Conservation (phyloP, 148 eudicot genomes). For the Diospyros lotus region DNA sequence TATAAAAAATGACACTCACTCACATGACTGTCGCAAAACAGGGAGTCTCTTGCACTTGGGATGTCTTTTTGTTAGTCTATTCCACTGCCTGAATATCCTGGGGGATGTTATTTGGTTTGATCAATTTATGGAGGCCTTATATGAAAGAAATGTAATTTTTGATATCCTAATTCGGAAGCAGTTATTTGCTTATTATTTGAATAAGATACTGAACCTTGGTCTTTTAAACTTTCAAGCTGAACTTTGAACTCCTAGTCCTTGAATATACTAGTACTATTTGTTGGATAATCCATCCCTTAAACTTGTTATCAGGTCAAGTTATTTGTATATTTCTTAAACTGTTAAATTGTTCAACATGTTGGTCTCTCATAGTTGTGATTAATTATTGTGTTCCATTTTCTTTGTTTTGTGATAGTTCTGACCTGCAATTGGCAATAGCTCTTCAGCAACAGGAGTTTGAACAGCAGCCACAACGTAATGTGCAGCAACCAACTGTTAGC, state of each 20-base stretch:
- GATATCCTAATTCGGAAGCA: too few species aligned
- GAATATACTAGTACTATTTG: background rate
- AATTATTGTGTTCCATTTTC: background rate
- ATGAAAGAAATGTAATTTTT: background rate
- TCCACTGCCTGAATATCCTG: background rate
- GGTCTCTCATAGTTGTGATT: background rate
- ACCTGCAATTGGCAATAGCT: slow-evolving; percentile 84
- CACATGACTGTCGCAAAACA: too few species aligned
- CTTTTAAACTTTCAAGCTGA: background rate
- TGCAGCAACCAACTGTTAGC: slow-evolving; percentile 33
- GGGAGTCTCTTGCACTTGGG: too few species aligned
- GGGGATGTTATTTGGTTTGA: background rate
- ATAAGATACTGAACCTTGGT: background rate
- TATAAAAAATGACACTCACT: too few species aligned
- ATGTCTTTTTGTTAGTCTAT: background rate
- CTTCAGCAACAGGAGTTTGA: slow-evolving; percentile 95
- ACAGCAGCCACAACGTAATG: slow-evolving; percentile 36
- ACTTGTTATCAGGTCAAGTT: background rate
- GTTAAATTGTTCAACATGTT: background rate
- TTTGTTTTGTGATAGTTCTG: slow-evolving; percentile 51
- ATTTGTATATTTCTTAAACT: background rate
- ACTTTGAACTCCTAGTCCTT: background rate
- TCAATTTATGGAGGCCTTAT: background rate
- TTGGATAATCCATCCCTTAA: background rate
- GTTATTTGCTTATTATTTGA: background rate